Base-by-base conservation (phyloP, 2,329 filamentous ascomycete species). In the Penicillium sp. region DNA sequence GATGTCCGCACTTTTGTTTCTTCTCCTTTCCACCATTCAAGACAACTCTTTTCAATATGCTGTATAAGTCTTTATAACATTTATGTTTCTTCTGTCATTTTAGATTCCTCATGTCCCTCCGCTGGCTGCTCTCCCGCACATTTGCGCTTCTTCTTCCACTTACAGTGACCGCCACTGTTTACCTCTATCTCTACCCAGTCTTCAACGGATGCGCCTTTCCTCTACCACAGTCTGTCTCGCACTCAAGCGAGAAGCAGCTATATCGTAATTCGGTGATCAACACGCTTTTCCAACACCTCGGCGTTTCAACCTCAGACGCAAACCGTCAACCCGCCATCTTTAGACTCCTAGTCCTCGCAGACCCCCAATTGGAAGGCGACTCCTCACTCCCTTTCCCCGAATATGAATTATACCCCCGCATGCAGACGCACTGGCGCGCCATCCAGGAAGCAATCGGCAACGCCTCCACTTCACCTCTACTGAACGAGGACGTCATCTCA, bases 291-390 rank as follows among this genome's bases (percentile, higher is more conserved):
- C 71, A 76, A 61, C 76, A 78, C 55, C 43, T 74, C 42, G 39
- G 55, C 22, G 24, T 52, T 38, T 38, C 61, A 37, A 46, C 54
- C 32, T 51, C 61, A 5, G 55, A 62, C 22, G 29, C 55, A 43
- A 55, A 60, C 18, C 55, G 48, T 20, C 54, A 64, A 38, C 64
- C 68, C 42, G 90, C 91, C 4, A 90, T 92, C 0, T 96, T 97
- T 69, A 85, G 93, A 56, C 84, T 97, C 3, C 86, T 97, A 14
- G 86, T 92, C 1, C 84, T 97, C 22, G 93, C 89, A 58, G 93
- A 97, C 72, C 93, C 93, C 5, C 93, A 97, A 73, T 84, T 97
- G 52, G 93, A 97, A 76, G 93, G 93, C 66, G 90, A 96, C 70
- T 91, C 89, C 2, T 92, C 90, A 7, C 87, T 97, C 26, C 89